Percentiles rank a stretch among this genome's conserved stretches.
Evolutionary conservation across 2,329 filamentous ascomycete species (phyloP).

Genomic region (Fusarium acutatum): DNA sequence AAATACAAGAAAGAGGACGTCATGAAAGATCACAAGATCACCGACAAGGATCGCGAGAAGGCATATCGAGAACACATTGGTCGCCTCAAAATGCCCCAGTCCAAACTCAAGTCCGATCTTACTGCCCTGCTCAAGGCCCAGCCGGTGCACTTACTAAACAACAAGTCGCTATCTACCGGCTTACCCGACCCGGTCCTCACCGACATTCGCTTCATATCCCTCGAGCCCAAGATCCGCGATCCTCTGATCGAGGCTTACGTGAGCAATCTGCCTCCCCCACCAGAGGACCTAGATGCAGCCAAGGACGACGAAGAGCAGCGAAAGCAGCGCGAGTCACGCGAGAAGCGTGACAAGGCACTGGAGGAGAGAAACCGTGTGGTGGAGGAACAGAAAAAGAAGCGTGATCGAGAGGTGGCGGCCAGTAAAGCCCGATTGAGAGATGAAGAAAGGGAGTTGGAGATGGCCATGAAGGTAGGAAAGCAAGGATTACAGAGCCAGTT

Average conservation of each 20-base stretch:
- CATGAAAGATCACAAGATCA: conserved; percentile 78
- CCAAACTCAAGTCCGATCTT: conserved; percentile 75
- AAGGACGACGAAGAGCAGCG: conserved; percentile 61
- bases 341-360: conserved; percentile 71
- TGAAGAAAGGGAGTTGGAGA: conserved; percentile 73
- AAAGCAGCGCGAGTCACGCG: conserved; percentile 60
- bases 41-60: conserved; percentile 82
- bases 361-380: conserved; percentile 70
- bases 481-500: conserved; percentile 72
- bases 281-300: conserved; percentile 52
- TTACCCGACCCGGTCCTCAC: conserved; percentile 70
- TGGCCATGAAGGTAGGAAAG: conserved; percentile 74
- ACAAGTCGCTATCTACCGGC: conserved; percentile 61
- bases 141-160: conserved; percentile 67
- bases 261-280: conserved; percentile 67
- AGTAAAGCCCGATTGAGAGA: conserved; percentile 70
- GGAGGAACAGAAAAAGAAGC: conserved; percentile 68
- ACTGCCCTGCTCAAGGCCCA: conserved; percentile 70
- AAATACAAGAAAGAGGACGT: conserved; percentile 84
- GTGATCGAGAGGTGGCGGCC: conserved; percentile 66
- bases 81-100: conserved; percentile 70
- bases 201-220: conserved; percentile 75
- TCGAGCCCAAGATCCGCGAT: conserved; percentile 69
- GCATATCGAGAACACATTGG: conserved; percentile 78
- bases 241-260: conserved; percentile 73